These are phyloP conservation scores for Solanum pimpinellifolium DNA, from an alignment of 257 asterid species.

Conservation along the genomic window DNA sequence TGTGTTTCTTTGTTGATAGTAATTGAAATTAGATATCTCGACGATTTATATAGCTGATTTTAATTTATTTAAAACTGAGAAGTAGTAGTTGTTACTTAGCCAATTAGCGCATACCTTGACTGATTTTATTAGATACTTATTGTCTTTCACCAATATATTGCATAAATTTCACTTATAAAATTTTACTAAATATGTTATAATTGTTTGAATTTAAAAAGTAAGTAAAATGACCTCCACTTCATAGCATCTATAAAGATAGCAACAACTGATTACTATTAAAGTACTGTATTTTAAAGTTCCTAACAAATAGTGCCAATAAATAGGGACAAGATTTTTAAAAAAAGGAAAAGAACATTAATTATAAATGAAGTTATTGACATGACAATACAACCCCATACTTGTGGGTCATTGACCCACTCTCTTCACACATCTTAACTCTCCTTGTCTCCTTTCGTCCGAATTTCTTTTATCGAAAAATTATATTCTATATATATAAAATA, in stretches of 20 bases:
- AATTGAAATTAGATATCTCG: not conserved
- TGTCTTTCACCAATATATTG: not conserved
- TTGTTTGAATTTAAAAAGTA: not conserved
- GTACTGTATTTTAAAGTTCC: conserved; percentile 25
- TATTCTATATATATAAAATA: not conserved
- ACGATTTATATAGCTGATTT: not conserved
- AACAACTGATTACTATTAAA: not conserved
- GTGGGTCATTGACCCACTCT: conserved; percentile 1
- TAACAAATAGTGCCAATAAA: not conserved
- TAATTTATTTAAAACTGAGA: not conserved
- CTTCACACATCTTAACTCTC: not conserved
- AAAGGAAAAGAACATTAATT: not conserved
- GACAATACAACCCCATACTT: conserved; percentile 17
- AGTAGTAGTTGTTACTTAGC: not conserved
- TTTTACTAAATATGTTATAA: not conserved
- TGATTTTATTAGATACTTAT: not conserved
- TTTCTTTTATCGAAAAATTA: not conserved
- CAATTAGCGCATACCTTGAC: fast-evolving
- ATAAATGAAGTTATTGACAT: conserved; percentile 3
- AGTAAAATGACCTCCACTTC: not conserved
- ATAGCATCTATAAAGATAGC: not conserved
- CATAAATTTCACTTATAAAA: not conserved
- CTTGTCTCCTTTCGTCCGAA: fast-evolving
- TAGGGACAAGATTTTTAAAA: not conserved
- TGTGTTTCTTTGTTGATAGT: not conserved